A percentile compares a stretch with the other conserved stretches of the same genome.
Evolutionary conservation across 495 filamentous ascomycete species (phyloP).

Genomic region (Penicillium canescens): DNA sequence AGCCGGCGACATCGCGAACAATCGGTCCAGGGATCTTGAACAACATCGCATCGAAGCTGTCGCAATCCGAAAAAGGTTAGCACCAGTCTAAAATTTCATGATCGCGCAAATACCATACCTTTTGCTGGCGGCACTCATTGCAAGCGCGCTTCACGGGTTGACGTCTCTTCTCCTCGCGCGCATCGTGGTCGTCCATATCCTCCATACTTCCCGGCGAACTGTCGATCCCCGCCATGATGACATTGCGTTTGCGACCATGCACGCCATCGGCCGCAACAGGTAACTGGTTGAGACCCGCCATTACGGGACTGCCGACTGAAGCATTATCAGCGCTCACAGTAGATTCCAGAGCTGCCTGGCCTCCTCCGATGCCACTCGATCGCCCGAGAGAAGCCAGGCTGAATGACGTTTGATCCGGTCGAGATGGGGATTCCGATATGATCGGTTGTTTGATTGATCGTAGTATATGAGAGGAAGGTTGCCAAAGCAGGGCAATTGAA

Average conservation of each 20-base stretch:
- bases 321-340: constrained; percentile 36
- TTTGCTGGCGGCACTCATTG: constrained; percentile 95
- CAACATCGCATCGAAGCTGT: constrained; percentile 86
- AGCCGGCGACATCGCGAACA: constrained; percentile 85
- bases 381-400: constrained; percentile 44
- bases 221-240: constrained; percentile 51
- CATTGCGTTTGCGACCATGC: constrained; percentile 47
- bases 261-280: constrained; percentile 34
- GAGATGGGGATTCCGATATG: constrained; percentile 3
- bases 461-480: too few species aligned
- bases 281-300: constrained; percentile 42
- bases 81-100: neutral
- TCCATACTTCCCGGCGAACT: constrained; percentile 73
- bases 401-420: constrained; percentile 24
- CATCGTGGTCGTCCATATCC: constrained; percentile 60
- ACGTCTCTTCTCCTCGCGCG: constrained; percentile 61
- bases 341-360: constrained; percentile 31
- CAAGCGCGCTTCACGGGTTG: constrained; percentile 85
- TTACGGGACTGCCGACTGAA: constrained; percentile 43
- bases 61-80: constrained; percentile 11
- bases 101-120: constrained; percentile 55
- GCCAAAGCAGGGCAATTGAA: neutral
- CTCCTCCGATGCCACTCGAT: constrained; percentile 39
- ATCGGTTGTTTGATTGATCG: neutral
- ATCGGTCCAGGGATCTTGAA: constrained; percentile 77